Percentiles rank a stretch among this genome's conserved stretches.
Conservation (phyloP, 768 basidiomycete species). For the Termitomyces sp. region DNA sequence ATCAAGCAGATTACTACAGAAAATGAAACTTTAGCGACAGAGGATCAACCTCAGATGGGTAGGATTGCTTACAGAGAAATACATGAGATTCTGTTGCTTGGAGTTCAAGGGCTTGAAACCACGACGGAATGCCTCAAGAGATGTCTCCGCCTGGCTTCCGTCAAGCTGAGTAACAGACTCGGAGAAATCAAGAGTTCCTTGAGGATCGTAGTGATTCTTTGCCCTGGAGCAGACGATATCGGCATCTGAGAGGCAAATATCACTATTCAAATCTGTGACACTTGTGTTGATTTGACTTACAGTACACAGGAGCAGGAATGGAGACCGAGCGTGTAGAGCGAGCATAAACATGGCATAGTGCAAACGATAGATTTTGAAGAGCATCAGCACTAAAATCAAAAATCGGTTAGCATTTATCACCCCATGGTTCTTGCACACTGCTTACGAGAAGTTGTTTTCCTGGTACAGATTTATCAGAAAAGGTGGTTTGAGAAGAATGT, state of each 20-base stretch:
- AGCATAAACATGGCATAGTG: constrained; percentile 54
- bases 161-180: constrained; percentile 52
- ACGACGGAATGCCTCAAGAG: constrained; percentile 45
- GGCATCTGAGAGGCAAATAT: constrained; percentile 11
- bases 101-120: constrained; percentile 55
- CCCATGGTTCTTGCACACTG: neutral
- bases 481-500: neutral
- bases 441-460: constrained; percentile 60
- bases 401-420: neutral
- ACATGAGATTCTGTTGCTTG: constrained; percentile 52
- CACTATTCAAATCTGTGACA: neutral
- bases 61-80: constrained; percentile 25
- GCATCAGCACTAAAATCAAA: constrained; percentile 43
- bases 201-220: constrained; percentile 77
- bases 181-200: constrained; percentile 51
- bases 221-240: constrained; percentile 61
- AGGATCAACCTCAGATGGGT: neutral
- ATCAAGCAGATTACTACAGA: neutral
- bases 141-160: constrained; percentile 33
- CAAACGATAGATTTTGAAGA: constrained; percentile 65
- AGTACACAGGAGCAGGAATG: constrained; percentile 80
- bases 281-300: constrained; percentile 34
- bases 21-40: neutral
- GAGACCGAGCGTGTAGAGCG: constrained; percentile 79
- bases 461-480: constrained; percentile 11